Percentiles rank a stretch among this genome's conserved stretches.
phyloP scores from a whole-genome alignment of 139 green algal genomes.

The Coccomyxa sp. region DNA sequence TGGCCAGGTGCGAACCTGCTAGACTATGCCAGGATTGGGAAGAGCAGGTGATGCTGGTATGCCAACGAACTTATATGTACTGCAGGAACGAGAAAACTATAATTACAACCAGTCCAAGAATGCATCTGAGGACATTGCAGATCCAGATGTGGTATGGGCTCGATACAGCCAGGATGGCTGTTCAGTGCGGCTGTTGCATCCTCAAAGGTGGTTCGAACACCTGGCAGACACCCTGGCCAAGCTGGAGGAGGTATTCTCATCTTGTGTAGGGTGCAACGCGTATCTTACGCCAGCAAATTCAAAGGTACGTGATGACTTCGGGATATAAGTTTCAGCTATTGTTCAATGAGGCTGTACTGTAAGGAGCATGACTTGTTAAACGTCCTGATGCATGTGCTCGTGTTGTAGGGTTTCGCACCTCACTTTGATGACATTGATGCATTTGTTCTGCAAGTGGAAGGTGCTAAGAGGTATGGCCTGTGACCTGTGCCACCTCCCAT shows the following conservation, averaged over 20 bases:
- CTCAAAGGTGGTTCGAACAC: slow-evolving; percentile 37
- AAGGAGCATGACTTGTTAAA: neutral
- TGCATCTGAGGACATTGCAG: slow-evolving; percentile 27
- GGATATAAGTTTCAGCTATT: neutral
- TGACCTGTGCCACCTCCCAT: neutral
- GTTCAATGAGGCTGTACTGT: neutral
- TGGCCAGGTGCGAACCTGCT: slow-evolving; percentile 4
- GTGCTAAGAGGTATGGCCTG: slow-evolving; percentile 32
- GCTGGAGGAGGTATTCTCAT: slow-evolving; percentile 46
- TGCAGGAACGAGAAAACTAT: neutral
- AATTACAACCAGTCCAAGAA: slow-evolving; percentile 51
- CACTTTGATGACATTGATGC: slow-evolving; percentile 71
- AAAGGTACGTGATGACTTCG: neutral
- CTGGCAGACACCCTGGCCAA: slow-evolving; percentile 36
- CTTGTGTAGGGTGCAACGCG: slow-evolving; percentile 48
- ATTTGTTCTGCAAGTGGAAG: slow-evolving; percentile 62
- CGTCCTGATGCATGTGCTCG: neutral
- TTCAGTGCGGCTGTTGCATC: slow-evolving; percentile 55
- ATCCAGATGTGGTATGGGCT: slow-evolving; percentile 44
- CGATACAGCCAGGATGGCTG: slow-evolving; percentile 39
- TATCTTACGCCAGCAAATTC: slow-evolving; percentile 54
- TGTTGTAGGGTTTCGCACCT: slow-evolving; percentile 52
- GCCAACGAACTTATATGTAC: slow-evolving; percentile 10
- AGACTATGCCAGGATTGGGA: neutral
- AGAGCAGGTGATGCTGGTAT: neutral